phyloP scores from a whole-genome alignment of 352 stramenopile genomes.

The Aphanomyces astaci region DNA sequence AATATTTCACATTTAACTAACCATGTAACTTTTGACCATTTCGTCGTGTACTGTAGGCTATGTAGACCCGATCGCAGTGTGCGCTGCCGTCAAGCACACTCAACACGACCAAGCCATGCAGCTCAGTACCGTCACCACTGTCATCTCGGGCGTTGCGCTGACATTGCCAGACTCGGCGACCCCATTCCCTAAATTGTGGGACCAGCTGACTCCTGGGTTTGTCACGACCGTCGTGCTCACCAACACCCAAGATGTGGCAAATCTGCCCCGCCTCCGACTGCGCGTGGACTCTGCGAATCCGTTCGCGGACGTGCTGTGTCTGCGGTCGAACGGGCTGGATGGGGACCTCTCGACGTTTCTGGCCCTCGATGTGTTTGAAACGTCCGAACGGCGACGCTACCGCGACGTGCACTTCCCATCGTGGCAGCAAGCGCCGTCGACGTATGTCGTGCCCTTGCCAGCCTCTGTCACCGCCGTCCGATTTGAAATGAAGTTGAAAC shows the following conservation, averaged over 20 bases:
- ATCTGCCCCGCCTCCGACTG: slow-evolving; percentile 39
- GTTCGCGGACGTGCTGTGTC: slow-evolving; percentile 61
- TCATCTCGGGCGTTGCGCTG: slow-evolving; percentile 27
- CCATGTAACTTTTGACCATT: too few species aligned
- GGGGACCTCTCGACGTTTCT: slow-evolving; percentile 44
- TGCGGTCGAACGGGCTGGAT: slow-evolving; percentile 58
- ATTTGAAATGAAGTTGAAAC: slow-evolving; percentile 39
- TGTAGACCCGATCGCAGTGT: slow-evolving; percentile 43
- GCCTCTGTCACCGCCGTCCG: slow-evolving; percentile 31
- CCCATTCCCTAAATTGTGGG: slow-evolving; percentile 54
- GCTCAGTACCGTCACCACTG: slow-evolving; percentile 42
- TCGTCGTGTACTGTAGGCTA: slow-evolving; percentile 49
- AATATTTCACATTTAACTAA: too few species aligned
- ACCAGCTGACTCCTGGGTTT: slow-evolving; percentile 57
- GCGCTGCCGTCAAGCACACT: slow-evolving; percentile 35
- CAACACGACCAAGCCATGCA: slow-evolving; percentile 25
- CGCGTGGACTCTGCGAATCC: slow-evolving; percentile 59
- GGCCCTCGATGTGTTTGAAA: slow-evolving; percentile 49
- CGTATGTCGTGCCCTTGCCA: background rate
- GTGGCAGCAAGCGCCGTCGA: slow-evolving; percentile 30
- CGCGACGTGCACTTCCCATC: slow-evolving; percentile 37
- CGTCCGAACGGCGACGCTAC: slow-evolving; percentile 45
- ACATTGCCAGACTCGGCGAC: background rate
- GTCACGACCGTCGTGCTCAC: slow-evolving; percentile 57
- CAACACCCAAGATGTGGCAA: slow-evolving; percentile 37